A percentile compares a stretch with the other conserved stretches of the same genome.
phyloP scores from a whole-genome alignment of 306 rosid species.

The Vigna reflexopilosa region DNA sequence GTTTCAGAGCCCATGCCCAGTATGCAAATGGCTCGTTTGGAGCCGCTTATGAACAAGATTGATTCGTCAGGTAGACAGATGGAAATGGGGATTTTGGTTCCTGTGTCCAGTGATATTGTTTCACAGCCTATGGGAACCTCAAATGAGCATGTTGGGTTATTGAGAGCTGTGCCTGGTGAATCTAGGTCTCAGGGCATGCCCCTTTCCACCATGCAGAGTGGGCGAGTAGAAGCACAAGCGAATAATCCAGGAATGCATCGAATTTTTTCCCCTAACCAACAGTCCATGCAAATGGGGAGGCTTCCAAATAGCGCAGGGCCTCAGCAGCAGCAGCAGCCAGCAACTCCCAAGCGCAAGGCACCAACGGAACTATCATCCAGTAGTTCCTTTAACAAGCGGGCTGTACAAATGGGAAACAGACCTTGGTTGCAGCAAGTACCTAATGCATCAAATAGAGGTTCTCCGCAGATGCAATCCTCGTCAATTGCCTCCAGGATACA shows the following conservation, averaged over 20 bases:
- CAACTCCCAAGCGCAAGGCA: conserved; percentile 76
- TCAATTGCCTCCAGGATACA: conserved; percentile 52
- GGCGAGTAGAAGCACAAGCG: conserved; percentile 47
- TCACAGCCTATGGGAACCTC: conserved; percentile 52
- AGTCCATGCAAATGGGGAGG: conserved; percentile 53
- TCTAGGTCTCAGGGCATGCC: conserved; percentile 55
- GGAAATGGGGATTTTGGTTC: conserved; percentile 56
- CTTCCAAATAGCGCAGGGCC: conserved; percentile 43
- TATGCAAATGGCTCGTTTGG: conserved; percentile 70
- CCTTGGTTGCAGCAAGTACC: conserved; percentile 84
- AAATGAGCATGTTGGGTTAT: conserved; percentile 50
- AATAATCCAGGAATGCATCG: conserved; percentile 49
- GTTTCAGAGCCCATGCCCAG: conserved; percentile 62
- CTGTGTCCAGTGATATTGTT: conserved; percentile 55
- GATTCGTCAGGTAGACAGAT: conserved; percentile 63
- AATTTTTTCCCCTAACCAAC: conserved; percentile 44
- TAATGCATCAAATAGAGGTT: conserved; percentile 50
- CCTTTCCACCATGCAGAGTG: conserved; percentile 48
- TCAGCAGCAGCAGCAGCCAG: conserved; percentile 51
- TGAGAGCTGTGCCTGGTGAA: conserved; percentile 50
- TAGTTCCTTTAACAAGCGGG: conserved; percentile 61
- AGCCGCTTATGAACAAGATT: conserved; percentile 56
- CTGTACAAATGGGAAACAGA: conserved; percentile 59
- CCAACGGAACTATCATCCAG: conserved; percentile 50
- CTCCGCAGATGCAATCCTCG: conserved; percentile 52